Evolutionary conservation across 768 basidiomycete genomes (phyloP).

Genomic region (Royoungia palumana): DNA sequence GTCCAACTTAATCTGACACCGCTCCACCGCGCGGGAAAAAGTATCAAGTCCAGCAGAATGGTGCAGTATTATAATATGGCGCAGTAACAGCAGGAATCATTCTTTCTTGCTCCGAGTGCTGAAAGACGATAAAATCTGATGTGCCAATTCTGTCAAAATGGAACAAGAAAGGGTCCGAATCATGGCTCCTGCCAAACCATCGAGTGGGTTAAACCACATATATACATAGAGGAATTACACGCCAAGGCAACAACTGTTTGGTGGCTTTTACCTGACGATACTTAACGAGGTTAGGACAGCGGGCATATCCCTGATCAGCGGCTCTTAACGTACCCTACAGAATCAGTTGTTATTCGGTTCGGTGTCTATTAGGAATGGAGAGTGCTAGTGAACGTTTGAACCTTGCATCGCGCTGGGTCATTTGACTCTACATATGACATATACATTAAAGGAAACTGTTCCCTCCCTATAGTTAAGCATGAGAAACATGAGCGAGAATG

Average conservation of each 20-base stretch:
- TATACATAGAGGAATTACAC: too few relatives aligned
- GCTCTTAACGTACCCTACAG: too few relatives aligned
- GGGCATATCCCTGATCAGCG: too few relatives aligned
- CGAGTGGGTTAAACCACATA: not conserved
- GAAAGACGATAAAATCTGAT: slow-evolving; percentile 2
- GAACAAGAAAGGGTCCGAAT: slow-evolving; percentile 1
- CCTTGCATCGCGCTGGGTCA: not conserved
- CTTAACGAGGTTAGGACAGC: too few relatives aligned
- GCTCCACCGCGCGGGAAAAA: not conserved
- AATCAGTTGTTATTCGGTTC: not conserved
- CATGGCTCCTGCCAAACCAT: not conserved
- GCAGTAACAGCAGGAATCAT: not conserved
- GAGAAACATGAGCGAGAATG: slow-evolving; percentile 11
- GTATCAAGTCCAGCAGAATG: not conserved
- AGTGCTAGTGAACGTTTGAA: too few relatives aligned
- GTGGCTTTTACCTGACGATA: too few relatives aligned
- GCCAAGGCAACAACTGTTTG: too few relatives aligned
- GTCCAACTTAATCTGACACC: not conserved
- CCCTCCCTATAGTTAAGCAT: slow-evolving; percentile 17
- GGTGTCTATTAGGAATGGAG: not conserved
- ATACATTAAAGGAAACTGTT: slow-evolving; percentile 15
- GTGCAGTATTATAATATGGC: not conserved
- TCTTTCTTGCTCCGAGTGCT: not conserved
- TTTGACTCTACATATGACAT: not conserved
- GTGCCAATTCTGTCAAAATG: slow-evolving; percentile 12